Base-by-base conservation (phyloP, 805 yeast species). In the Hyphopichia homilentoma region DNA sequence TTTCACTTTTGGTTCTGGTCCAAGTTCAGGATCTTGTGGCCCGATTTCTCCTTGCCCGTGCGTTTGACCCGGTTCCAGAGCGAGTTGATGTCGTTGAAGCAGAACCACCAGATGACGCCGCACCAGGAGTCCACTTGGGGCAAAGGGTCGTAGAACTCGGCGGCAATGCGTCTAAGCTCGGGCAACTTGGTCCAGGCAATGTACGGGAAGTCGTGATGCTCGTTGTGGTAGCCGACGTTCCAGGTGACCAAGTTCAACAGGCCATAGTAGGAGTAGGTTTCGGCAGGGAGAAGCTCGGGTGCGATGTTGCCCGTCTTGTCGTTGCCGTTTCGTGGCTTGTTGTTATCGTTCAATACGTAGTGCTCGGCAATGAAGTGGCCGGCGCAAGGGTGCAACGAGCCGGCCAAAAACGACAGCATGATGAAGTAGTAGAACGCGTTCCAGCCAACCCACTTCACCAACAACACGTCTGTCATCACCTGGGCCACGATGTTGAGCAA, bases 301-400 rank as follows among this genome's bases (percentile, higher is more conserved):
- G 51, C 33, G 24, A 65, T 56, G 28, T 56, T 62, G 6, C 38
- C 44, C 4, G 38, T 45, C n/a, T 37, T 36, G 12, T 83, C 79
- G 2, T 54, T 42, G 21, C 61, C 69, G 19, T 29, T 35, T 29
- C 55, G 54, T 11, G 73, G 70, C 21, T 57, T 53, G 23, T 85
- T 81, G 41, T 78, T 65, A 20, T 63, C 66, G 43, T 65, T 64
- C 55, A 86, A 68, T 9, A 86, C 77, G 52, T 85, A 86, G 55
- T 88, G 97, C 54, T 88, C 97, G n/a, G 95, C 90, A 43, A 88
- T 85, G 59, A 88, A 88, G 61, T 88, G 97, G 14, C 96, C 97
- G 1, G 96, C 95, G 39, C 87, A 80, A 17, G 97, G 97, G 52
- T 88, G 97, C 52, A 85, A 67, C 0, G 95, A 84, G 2, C 97